Evolutionary conservation across 805 yeast species (phyloP).

Genomic region (Kodamaea restingae): DNA sequence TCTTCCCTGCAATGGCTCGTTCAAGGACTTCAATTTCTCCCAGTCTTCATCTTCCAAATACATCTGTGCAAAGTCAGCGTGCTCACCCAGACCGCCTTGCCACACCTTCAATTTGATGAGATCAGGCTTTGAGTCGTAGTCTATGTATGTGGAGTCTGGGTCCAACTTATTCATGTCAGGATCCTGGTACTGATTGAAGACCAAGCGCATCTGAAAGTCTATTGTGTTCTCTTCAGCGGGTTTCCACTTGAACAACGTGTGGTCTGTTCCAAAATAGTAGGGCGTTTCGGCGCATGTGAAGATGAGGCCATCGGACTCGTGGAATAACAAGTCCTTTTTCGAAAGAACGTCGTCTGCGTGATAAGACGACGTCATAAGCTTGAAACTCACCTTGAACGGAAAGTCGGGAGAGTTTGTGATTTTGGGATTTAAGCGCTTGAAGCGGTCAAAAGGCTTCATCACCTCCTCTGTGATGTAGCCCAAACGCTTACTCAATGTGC

Average conservation of each 20-base stretch:
- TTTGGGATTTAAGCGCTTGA: constrained; percentile 67
- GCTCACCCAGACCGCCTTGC: constrained; percentile 60
- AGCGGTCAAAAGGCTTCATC: constrained; percentile 73
- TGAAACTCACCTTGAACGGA: constrained; percentile 83
- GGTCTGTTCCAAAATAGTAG: constrained; percentile 85
- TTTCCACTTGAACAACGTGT: constrained; percentile 88
- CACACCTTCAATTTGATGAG: constrained; percentile 63
- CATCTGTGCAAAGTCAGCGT: constrained; percentile 65
- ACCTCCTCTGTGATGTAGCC: constrained; percentile 82
- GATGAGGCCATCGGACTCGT: constrained; percentile 89
- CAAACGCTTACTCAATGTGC: constrained; percentile 74
- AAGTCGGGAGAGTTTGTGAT: constrained; percentile 58
- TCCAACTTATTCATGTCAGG: constrained; percentile 62
- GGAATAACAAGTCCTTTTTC: constrained; percentile 68
- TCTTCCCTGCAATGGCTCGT: constrained; percentile 84
- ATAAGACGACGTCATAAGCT: constrained; percentile 82
- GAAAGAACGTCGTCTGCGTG: constrained; percentile 72
- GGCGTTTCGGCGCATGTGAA: constrained; percentile 90
- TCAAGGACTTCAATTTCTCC: constrained; percentile 62
- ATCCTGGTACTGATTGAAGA: constrained; percentile 57
- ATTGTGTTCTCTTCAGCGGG: constrained; percentile 94
- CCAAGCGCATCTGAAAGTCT: constrained; percentile 71
- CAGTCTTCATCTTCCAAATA: constrained; percentile 69
- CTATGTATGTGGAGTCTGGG: constrained; percentile 66
- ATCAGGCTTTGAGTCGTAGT: constrained; percentile 77